phyloP scores from a whole-genome alignment of 2,329 filamentous ascomycete species.

The Verticillium nonalfalfae region DNA sequence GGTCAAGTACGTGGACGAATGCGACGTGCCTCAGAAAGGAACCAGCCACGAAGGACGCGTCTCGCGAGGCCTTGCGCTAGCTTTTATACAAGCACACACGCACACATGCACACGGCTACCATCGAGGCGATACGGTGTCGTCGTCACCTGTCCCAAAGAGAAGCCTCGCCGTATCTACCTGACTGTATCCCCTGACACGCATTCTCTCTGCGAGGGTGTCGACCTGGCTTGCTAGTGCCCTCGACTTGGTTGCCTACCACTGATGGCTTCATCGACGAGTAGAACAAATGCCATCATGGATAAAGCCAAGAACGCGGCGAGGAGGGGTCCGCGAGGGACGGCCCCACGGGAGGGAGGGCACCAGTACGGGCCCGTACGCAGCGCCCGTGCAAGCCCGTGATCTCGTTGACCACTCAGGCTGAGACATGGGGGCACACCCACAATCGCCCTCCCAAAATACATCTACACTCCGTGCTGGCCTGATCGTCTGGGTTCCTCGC shows the following conservation, averaged over 20 bases:
- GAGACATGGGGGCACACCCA: constrained; percentile 1
- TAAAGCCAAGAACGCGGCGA: neutral
- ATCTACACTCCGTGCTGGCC: neutral
- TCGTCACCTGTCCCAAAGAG: neutral
- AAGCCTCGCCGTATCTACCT: neutral
- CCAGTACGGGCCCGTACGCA: neutral
- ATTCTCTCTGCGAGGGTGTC: neutral
- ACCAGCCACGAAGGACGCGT: neutral
- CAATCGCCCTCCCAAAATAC: neutral
- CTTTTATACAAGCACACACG: neutral
- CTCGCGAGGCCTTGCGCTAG: neutral
- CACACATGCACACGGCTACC: neutral
- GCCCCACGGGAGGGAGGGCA: neutral
- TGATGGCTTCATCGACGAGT: neutral
- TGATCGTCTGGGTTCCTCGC: neutral
- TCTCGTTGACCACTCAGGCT: neutral
- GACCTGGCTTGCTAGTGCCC: neutral
- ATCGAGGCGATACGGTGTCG: neutral
- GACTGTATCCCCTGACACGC: neutral
- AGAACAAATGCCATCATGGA: neutral
- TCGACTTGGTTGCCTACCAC: neutral
- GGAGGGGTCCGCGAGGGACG: neutral
- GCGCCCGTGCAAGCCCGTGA: constrained; percentile 1
- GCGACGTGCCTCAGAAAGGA: neutral
- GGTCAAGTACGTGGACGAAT: neutral